These are phyloP conservation scores for Uromyces viciae-fabae DNA, from an alignment of 1,284 basidiomycete species.

Conservation along the genomic window DNA sequence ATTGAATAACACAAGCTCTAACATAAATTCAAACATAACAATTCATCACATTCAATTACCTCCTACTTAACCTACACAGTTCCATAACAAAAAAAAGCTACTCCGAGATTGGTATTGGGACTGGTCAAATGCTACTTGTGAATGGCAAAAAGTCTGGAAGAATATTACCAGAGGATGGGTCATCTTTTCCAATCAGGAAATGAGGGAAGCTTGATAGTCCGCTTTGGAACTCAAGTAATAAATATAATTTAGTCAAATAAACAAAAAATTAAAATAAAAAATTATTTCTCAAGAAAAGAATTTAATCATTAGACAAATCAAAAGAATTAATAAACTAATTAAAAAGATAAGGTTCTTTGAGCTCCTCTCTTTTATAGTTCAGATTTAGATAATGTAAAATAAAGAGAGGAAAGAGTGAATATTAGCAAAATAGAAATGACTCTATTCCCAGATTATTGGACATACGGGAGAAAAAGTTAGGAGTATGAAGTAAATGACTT, in stretches of 20 bases:
- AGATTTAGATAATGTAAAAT: background rate
- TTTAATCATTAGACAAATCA: conserved; percentile 2
- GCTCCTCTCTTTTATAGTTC: background rate
- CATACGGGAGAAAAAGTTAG: background rate
- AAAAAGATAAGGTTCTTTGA: background rate
- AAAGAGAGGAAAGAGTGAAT: background rate
- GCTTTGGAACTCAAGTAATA: background rate
- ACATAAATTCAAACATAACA: no score
- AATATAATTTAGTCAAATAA: background rate
- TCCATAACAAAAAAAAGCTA: no score
- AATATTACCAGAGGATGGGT: no score
- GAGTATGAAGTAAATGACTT: background rate
- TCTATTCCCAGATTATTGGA: background rate
- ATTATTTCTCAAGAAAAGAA: background rate
- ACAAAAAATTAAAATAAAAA: no score
- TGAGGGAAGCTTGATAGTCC: no score
- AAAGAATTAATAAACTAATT: background rate
- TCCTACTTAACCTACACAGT: no score
- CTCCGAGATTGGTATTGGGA: no score
- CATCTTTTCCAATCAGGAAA: no score
- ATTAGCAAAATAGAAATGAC: background rate
- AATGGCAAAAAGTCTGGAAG: no score
- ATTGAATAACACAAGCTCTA: no score
- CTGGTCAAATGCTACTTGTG: no score
- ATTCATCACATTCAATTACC: no score